Conservation (phyloP, 1,284 basidiomycete species). For the Pseudozyma thailandica region DNA sequence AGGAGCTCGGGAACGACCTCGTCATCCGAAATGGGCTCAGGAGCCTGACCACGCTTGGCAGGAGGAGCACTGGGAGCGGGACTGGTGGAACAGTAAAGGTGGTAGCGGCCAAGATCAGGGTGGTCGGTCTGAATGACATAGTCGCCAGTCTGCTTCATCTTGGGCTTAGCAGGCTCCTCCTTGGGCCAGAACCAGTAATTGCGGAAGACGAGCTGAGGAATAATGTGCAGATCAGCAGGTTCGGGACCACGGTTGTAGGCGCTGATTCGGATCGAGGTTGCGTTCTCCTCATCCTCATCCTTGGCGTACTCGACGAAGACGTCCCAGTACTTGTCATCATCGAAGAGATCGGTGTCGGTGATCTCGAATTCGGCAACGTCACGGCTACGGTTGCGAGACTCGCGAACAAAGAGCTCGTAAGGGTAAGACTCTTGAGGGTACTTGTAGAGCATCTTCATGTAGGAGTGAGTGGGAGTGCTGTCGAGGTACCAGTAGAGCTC, state of each 20-base stretch:
- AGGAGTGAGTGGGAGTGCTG: conserved; percentile 96
- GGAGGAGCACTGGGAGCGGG: conserved; percentile 85
- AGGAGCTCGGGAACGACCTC: conserved; percentile 71
- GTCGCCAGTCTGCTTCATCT: conserved; percentile 73
- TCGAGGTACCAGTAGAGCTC: conserved; percentile 98
- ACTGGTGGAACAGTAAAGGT: conserved; percentile 89
- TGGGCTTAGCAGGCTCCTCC: conserved; percentile 81
- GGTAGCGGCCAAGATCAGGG: conserved; percentile 73
- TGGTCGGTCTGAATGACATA: conserved; percentile 73
- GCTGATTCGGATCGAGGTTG: conserved; percentile 90
- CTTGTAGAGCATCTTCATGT: conserved; percentile 99
- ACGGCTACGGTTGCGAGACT: conserved; percentile 83
- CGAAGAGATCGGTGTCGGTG: conserved; percentile 89
- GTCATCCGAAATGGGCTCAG: conserved; percentile 62
- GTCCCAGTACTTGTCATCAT: conserved; percentile 96
- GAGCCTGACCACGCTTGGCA: conserved; percentile 71
- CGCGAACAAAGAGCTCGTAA: conserved; percentile 89
- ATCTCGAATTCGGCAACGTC: conserved; percentile 93
- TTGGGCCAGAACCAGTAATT: conserved; percentile 97
- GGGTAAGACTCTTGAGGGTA: conserved; percentile 92
- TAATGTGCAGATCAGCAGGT: conserved; percentile 89
- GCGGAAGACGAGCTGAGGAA: conserved; percentile 95
- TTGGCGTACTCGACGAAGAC: conserved; percentile 88
- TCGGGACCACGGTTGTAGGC: conserved; percentile 96
- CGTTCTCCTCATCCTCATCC: conserved; percentile 89